A percentile compares a stretch with the other conserved stretches of the same genome.
phyloP scores from a whole-genome alignment of 2,329 filamentous ascomycete species.

The Nigrospora oryzae region DNA sequence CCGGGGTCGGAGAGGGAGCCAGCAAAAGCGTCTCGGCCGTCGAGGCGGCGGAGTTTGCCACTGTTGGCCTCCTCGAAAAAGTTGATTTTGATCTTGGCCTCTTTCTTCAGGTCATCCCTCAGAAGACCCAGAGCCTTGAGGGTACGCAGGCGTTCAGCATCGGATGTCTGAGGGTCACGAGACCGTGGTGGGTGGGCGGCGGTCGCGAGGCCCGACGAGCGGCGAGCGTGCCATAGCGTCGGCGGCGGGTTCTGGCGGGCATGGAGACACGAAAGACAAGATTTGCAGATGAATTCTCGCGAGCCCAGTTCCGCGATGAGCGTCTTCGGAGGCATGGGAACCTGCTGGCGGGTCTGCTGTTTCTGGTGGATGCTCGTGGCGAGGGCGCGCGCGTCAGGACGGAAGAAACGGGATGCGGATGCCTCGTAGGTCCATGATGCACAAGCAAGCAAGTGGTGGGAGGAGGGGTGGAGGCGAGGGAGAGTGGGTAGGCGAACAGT shows the following conservation, averaged over 20 bases:
- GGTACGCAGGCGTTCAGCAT: constrained; percentile 18
- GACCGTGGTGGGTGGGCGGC: background rate
- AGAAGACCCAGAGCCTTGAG: constrained; percentile 18
- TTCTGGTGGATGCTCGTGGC: no score
- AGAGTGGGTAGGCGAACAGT: no score
- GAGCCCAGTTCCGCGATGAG: constrained; percentile 13
- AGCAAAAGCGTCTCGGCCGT: constrained; percentile 29
- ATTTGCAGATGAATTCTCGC: constrained; percentile 20
- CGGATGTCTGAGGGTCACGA: background rate
- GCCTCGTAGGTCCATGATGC: no score
- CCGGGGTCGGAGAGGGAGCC: constrained; percentile 27
- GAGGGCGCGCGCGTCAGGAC: no score
- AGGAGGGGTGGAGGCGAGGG: no score
- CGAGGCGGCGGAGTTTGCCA: constrained; percentile 28
- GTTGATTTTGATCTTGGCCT: constrained; percentile 22
- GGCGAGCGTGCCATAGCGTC: constrained; percentile 12
- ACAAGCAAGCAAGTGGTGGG: no score
- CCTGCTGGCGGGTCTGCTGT: background rate
- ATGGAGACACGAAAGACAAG: constrained; percentile 16
- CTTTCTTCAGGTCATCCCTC: constrained; percentile 6
- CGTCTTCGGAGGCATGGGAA: constrained; percentile 16
- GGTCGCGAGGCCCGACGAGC: background rate
- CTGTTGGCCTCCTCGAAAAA: constrained; percentile 39
- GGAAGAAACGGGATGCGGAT: no score
- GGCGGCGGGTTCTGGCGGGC: constrained; percentile 6